phyloP scores from a whole-genome alignment of 140 eudicot genomes.

The Oenanthe javanica region DNA sequence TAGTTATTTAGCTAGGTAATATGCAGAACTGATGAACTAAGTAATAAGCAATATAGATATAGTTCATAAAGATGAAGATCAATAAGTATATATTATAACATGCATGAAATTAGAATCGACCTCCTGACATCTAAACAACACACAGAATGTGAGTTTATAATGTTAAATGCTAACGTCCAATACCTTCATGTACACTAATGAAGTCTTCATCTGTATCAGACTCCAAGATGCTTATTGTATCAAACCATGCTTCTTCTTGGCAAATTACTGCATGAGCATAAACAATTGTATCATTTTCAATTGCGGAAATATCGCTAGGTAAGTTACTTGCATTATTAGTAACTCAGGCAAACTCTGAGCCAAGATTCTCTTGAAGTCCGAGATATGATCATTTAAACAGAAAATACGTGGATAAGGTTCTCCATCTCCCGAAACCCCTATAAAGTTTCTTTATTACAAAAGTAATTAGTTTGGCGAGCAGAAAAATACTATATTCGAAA shows the following conservation, averaged over 20 bases:
- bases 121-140: not conserved
- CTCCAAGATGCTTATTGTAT: conserved; percentile 58
- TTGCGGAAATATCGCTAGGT: not conserved
- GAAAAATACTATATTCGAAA: not conserved
- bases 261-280: conserved; percentile 43
- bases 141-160: not conserved
- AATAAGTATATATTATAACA: not conserved
- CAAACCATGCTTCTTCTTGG: conserved; percentile 84
- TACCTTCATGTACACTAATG: conserved; percentile 74
- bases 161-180: conserved; percentile 5
- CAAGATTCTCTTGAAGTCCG: not conserved
- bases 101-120: not conserved
- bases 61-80: not conserved
- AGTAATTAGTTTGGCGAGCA: not conserved
- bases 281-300: not conserved
- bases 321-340: not conserved
- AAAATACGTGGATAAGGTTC: not conserved
- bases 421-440: not conserved
- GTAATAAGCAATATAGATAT: not conserved
- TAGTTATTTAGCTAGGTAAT: not conserved
- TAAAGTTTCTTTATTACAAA: not conserved
- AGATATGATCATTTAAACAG: not conserved
- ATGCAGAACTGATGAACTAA: not conserved
- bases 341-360: not conserved
- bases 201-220: conserved; percentile 82